phyloP scores from a whole-genome alignment of 2,329 filamentous ascomycete genomes.

The Cytospora paraplurivora region DNA sequence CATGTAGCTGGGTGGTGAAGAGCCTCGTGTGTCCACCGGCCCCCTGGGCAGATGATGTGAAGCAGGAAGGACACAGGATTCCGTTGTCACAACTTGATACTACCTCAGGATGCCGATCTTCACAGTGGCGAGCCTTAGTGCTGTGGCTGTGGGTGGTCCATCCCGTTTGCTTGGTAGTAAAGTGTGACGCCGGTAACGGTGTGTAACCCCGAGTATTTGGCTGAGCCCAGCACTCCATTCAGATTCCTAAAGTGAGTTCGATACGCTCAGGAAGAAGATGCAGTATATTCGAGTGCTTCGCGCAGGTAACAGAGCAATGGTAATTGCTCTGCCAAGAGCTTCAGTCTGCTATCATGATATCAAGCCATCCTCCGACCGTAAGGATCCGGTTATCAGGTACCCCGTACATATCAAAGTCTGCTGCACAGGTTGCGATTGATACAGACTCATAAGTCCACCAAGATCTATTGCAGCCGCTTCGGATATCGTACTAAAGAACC shows the following conservation, averaged over 20 bases:
- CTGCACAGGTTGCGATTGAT: not conserved
- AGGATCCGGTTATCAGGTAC: not conserved
- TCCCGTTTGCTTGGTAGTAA: conserved; percentile 5
- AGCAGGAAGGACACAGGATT: not conserved
- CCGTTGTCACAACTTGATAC: not conserved
- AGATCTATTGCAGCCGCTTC: not conserved
- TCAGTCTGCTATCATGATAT: not conserved
- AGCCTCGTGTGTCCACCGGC: conserved; percentile 5
- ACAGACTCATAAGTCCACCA: not conserved
- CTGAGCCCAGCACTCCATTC: not conserved
- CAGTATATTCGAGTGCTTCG: not conserved
- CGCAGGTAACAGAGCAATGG: not conserved
- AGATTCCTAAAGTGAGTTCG: not conserved
- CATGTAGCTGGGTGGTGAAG: conserved; percentile 1
- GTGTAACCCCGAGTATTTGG: not conserved
- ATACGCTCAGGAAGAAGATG: not conserved
- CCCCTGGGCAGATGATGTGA: not conserved
- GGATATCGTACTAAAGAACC: not conserved
- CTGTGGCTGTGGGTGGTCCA: conserved; percentile 1
- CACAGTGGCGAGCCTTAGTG: not conserved
- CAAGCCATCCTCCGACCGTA: not conserved
- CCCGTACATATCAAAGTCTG: not conserved
- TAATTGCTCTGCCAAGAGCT: not conserved
- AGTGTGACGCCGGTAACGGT: not conserved
- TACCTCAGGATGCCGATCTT: not conserved